phyloP scores from a whole-genome alignment of 1,284 basidiomycete genomes.

The Termitomyces sp. region DNA sequence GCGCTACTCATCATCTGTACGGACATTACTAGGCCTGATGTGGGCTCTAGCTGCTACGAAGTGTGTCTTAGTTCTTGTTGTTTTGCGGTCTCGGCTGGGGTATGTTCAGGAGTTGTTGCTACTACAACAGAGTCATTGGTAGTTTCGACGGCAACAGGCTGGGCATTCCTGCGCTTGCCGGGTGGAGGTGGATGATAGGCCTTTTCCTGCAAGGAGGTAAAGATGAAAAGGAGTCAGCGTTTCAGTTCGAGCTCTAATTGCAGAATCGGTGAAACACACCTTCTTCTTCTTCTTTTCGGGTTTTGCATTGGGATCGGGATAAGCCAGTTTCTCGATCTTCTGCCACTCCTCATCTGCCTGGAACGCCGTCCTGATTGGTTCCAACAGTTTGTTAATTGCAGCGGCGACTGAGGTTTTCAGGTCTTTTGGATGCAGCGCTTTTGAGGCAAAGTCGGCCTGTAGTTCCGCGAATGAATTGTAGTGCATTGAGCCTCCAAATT shows the following conservation, averaged over 20 bases:
- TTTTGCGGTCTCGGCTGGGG: conserved; percentile 14
- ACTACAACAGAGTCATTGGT: conserved; percentile 9
- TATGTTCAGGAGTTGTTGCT: conserved; percentile 9
- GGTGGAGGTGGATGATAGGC: conserved; percentile 77
- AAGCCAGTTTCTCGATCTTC: conserved; percentile 74
- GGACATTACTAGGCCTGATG: not conserved
- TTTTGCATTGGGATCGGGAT: conserved; percentile 53
- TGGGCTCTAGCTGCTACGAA: conserved; percentile 4
- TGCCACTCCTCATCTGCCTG: conserved; percentile 80
- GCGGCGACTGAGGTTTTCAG: conserved; percentile 82
- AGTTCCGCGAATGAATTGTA: conserved; percentile 67
- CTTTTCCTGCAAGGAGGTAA: conserved; percentile 45
- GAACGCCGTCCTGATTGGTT: conserved; percentile 79
- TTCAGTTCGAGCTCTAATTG: not conserved
- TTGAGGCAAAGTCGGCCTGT: conserved; percentile 73
- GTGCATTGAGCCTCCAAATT: conserved; percentile 83
- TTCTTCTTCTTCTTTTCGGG: conserved; percentile 55
- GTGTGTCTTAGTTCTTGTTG: conserved; percentile 5
- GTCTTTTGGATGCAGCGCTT: conserved; percentile 86
- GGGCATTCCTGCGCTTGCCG: conserved; percentile 61
- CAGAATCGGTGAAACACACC: conserved; percentile 16
- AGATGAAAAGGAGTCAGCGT: not conserved
- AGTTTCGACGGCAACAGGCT: conserved; percentile 15
- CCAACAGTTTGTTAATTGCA: conserved; percentile 74
- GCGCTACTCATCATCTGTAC: conserved; percentile 6